phyloP scores from a whole-genome alignment of 331 rosid genomes.

The Acacia pycnantha region DNA sequence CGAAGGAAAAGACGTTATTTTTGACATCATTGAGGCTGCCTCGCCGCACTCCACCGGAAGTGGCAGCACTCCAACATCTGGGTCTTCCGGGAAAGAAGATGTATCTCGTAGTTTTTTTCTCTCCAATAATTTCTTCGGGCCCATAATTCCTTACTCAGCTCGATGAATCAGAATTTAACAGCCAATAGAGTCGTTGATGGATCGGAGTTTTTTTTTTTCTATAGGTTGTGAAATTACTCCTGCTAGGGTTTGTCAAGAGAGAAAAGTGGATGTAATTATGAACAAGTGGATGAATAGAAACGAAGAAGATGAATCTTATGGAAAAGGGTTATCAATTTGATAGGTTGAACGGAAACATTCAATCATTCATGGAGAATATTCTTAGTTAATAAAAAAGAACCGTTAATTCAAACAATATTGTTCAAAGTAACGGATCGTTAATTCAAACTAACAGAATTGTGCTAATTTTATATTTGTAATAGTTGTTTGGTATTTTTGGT shows the following conservation, averaged over 20 bases:
- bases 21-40: constrained; percentile 8
- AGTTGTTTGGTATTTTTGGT: too few relatives aligned
- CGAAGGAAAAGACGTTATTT: constrained; percentile 49
- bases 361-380: background rate
- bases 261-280: background rate
- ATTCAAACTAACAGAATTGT: too few relatives aligned
- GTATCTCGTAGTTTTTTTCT: background rate
- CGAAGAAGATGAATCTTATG: background rate
- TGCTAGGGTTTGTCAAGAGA: background rate
- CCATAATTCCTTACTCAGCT: background rate
- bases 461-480: too few relatives aligned
- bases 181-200: background rate
- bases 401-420: too few relatives aligned
- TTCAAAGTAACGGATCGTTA: too few relatives aligned
- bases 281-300: background rate
- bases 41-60: too few relatives aligned
- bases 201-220: background rate
- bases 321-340: background rate
- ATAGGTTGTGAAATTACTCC: background rate
- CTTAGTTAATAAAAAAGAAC: too few relatives aligned
- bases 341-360: background rate
- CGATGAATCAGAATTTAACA: background rate
- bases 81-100: constrained; percentile 16
- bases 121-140: background rate
- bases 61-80: background rate